These are phyloP conservation scores for Mucor sp. DNA, from an alignment of 371 early-diverging fungal genomes.

Conservation along the genomic window DNA sequence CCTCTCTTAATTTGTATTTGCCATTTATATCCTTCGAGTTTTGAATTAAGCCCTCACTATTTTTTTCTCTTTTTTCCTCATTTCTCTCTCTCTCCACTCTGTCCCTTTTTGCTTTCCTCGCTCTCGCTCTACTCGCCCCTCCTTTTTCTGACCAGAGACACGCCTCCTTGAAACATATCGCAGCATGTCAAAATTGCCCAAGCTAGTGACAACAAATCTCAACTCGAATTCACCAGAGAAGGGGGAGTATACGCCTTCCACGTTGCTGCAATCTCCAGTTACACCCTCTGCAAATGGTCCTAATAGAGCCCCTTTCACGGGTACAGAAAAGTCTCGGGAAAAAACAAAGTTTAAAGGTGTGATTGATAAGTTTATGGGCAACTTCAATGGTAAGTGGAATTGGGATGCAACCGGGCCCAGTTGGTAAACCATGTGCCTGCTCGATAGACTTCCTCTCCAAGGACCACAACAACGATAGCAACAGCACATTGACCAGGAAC, in stretches of 20 bases:
- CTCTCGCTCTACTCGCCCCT: not conserved
- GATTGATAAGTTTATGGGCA: constrained; percentile 31
- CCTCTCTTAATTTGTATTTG: not conserved
- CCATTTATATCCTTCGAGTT: not conserved
- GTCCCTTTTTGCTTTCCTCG: not conserved
- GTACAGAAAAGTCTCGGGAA: constrained; percentile 21
- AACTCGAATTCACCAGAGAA: not conserved
- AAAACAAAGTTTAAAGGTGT: constrained; percentile 56
- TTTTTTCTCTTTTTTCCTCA: not conserved
- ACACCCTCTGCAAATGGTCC: not conserved
- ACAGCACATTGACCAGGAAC: not conserved
- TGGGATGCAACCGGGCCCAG: not conserved
- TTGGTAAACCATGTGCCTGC: not conserved
- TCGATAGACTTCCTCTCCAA: not conserved
- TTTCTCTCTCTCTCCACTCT: not conserved
- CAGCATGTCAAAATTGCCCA: constrained; percentile 16
- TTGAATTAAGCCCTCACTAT: not conserved
- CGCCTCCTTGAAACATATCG: not conserved
- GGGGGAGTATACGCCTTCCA: not conserved
- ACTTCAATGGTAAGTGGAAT: constrained; percentile 38
- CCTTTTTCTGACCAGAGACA: not conserved
- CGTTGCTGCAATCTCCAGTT: constrained; percentile 1
- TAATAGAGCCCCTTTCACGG: not conserved
- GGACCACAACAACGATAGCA: not conserved
- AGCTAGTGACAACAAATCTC: constrained; percentile 16